phyloP scores from a whole-genome alignment of 495 filamentous ascomycete genomes.

The Penicillium waksmanii region DNA sequence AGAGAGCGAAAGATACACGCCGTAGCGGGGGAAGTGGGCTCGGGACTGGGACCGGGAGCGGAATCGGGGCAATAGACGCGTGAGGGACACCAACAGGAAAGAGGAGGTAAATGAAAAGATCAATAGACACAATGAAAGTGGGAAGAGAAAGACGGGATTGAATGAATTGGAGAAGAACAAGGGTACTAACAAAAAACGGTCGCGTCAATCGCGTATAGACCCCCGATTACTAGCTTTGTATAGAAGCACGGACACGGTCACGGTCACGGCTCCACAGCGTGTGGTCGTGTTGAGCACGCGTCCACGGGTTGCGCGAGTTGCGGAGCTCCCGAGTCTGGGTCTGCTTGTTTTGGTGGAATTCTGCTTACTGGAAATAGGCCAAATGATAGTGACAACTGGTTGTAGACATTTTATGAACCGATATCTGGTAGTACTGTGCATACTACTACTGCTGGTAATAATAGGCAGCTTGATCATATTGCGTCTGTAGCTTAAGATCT shows the following conservation, averaged over 20 bases:
- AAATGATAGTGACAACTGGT: too few relatives aligned
- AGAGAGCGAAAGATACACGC: slow-evolving; percentile 12
- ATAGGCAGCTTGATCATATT: too few relatives aligned
- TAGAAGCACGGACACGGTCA: slow-evolving; percentile 33
- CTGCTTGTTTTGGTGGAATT: too few relatives aligned
- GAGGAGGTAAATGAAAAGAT: neutral
- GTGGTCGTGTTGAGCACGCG: slow-evolving; percentile 36
- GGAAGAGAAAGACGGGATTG: neutral
- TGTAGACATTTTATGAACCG: too few relatives aligned
- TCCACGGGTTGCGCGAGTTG: slow-evolving; percentile 14
- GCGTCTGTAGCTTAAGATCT: too few relatives aligned
- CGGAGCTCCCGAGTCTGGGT: neutral
- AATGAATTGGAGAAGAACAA: neutral
- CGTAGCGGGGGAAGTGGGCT: slow-evolving; percentile 22
- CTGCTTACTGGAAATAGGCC: too few relatives aligned
- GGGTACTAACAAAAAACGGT: slow-evolving; percentile 20
- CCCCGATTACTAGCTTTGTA: slow-evolving; percentile 33
- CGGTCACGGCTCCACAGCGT: slow-evolving; percentile 21
- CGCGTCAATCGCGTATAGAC: slow-evolving; percentile 39
- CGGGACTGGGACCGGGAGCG: neutral
- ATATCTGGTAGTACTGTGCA: too few relatives aligned
- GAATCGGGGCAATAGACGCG: slow-evolving; percentile 3
- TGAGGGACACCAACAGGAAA: slow-evolving; percentile 4
- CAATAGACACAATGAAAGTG: neutral
- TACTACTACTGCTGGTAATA: too few relatives aligned